Evolutionary conservation across 2,329 filamentous ascomycete genomes (phyloP).

Genomic region (Fonsecaea multimorphosa): DNA sequence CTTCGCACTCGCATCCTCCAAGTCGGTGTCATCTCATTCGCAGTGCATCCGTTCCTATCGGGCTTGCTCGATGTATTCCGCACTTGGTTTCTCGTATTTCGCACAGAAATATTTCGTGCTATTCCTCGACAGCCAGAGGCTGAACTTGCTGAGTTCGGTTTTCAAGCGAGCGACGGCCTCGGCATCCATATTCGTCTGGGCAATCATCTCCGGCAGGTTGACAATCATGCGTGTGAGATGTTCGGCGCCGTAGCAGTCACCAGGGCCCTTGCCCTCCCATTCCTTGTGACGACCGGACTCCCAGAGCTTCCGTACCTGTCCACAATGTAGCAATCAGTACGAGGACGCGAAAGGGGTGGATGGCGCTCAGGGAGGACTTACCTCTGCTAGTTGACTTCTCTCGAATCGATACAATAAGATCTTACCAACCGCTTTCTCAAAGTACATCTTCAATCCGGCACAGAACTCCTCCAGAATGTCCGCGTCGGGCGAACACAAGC

Average conservation of each 20-base stretch:
- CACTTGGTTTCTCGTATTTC: slow-evolving; percentile 50
- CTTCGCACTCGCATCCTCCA: not conserved
- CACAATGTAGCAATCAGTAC: slow-evolving; percentile 5
- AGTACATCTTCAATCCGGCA: slow-evolving; percentile 87
- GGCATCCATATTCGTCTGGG: slow-evolving; percentile 97
- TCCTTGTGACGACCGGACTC: slow-evolving; percentile 64
- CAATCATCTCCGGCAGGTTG: slow-evolving; percentile 45
- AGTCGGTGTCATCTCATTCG: not conserved
- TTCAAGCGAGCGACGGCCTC: slow-evolving; percentile 87
- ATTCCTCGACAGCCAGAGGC: slow-evolving; percentile 80
- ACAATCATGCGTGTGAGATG: slow-evolving; percentile 84
- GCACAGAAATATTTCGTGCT: slow-evolving; percentile 73
- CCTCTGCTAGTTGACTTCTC: slow-evolving; percentile 74
- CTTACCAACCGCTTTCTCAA: slow-evolving; percentile 85
- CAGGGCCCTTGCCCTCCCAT: slow-evolving; percentile 71
- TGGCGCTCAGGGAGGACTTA: slow-evolving; percentile 12
- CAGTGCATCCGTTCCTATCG: slow-evolving; percentile 20
- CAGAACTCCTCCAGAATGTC: slow-evolving; percentile 92
- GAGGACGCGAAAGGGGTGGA: not conserved
- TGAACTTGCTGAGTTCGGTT: slow-evolving; percentile 87
- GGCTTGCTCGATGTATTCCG: slow-evolving; percentile 36
- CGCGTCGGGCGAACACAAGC: slow-evolving; percentile 70
- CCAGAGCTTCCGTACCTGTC: slow-evolving; percentile 72
- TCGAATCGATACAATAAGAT: slow-evolving; percentile 95
- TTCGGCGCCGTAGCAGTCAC: slow-evolving; percentile 90